Evolutionary conservation across 2,329 filamentous ascomycete species (phyloP), one percentile per base, ranked within the genome.

Genomic region (Ceratocystis cubensis): DNA sequence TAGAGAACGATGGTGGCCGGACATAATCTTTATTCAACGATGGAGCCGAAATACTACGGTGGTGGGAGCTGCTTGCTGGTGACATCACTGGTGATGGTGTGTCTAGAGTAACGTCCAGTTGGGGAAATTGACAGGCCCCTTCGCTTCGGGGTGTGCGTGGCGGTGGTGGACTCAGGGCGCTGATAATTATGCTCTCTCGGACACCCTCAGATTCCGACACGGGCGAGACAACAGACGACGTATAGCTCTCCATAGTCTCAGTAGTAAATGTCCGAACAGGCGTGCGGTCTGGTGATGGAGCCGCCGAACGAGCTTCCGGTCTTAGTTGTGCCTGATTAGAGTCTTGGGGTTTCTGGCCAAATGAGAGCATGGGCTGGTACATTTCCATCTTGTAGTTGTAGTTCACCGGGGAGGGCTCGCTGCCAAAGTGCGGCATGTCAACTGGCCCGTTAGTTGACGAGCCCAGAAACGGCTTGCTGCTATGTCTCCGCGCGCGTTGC

Each of bases 241-340:
- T 67, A n/a, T 67, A 67, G 30, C 66, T 67, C 7, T 65, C 63
- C 44, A 62, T 67, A 28, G 65, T 66, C 15, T 64, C 46, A n/a
- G 50, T 57, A 13, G 61, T 66, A 25, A 66, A 45, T 5, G 44
- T 65, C 15, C 66, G 66, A 10, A 65, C 45, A 5, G 30, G 46
- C 7, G 53, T 30, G 3, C 37, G 25, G 22, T 25, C 44, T 10
- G 64, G 62, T 4, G 56, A 33, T 10, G 45, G 13, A 41, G 30
- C 45, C 30, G 13, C 46, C 6, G 30, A 63, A 22, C 22, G 62
- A 46, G 20, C 59, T 41, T 7, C 56, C 17, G 6, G 30, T 44
- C 13, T 48, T 41, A 13, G 48, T 37, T 13, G 2, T 10, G 10
- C 37, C 37, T 45, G 33, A 17, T 17, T 46, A 3, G 41, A 22